Evolutionary conservation across 768 basidiomycete genomes (phyloP).

Genomic region (Myochromella boudieri): DNA sequence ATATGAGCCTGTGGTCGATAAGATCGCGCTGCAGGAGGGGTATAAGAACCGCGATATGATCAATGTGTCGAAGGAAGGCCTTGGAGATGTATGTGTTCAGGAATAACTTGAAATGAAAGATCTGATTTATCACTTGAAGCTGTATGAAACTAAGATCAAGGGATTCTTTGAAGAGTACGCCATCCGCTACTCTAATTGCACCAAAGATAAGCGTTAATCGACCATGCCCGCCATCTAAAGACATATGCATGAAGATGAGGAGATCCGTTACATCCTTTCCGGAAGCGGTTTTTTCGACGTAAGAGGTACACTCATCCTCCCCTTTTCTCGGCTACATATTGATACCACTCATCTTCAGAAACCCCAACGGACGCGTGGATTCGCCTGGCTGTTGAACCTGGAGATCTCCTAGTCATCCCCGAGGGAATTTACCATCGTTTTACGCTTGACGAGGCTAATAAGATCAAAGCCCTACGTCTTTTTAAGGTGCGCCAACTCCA

Average conservation of each 20-base stretch:
- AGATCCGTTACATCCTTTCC: slow-evolving; percentile 84
- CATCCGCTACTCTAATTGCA: background rate
- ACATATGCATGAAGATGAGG: slow-evolving; percentile 95
- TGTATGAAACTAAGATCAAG: slow-evolving; percentile 81
- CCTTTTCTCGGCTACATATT: background rate
- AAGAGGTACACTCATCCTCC: slow-evolving; percentile 52
- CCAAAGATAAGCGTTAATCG: background rate
- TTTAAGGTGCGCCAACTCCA: slow-evolving; percentile 62
- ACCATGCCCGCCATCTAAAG: slow-evolving; percentile 33
- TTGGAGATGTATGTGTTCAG: slow-evolving; percentile 62
- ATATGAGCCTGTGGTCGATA: slow-evolving; percentile 56
- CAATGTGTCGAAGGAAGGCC: slow-evolving; percentile 71
- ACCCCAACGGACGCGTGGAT: slow-evolving; percentile 75
- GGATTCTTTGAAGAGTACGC: slow-evolving; percentile 81
- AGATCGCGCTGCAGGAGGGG: slow-evolving; percentile 60
- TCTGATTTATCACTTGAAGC: slow-evolving; percentile 19
- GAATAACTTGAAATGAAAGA: background rate
- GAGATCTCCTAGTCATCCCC: slow-evolving; percentile 86
- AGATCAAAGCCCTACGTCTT: slow-evolving; percentile 75
- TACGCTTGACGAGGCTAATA: slow-evolving; percentile 76
- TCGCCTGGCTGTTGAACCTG: slow-evolving; percentile 68
- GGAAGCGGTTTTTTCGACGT: slow-evolving; percentile 96
- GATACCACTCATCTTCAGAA: slow-evolving; percentile 38
- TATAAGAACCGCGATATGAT: slow-evolving; percentile 88
- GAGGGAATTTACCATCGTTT: slow-evolving; percentile 95